Evolutionary conservation across 2,329 filamentous ascomycete genomes (phyloP).

Genomic region (Botryosphaeria dothidea): DNA sequence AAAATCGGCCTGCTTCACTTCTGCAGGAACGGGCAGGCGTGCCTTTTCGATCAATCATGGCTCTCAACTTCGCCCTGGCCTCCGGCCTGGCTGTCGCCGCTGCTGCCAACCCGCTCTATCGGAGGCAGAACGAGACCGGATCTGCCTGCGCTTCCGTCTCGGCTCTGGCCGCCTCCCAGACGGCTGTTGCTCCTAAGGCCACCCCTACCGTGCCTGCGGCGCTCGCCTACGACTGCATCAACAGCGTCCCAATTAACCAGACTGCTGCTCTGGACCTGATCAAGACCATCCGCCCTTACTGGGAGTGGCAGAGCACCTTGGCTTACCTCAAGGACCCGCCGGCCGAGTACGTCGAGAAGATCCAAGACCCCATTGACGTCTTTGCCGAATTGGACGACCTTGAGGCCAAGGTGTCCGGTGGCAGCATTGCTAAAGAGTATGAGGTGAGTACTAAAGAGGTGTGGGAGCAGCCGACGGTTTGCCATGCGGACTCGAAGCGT

Average conservation of each 20-base stretch:
- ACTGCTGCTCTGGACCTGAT: conserved; percentile 42
- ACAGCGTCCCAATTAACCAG: conserved; percentile 46
- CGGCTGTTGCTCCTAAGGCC: conserved; percentile 20
- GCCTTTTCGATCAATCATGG: neutral
- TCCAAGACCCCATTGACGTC: conserved; percentile 48
- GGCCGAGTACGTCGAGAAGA: conserved; percentile 46
- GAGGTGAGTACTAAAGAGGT: conserved; percentile 25
- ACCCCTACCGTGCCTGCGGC: conserved; percentile 41
- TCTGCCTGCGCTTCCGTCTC: conserved; percentile 21
- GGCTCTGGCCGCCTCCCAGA: conserved; percentile 12
- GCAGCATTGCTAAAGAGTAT: conserved; percentile 43
- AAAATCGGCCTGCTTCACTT: neutral
- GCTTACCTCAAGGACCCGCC: conserved; percentile 46
- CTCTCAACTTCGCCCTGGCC: conserved; percentile 5
- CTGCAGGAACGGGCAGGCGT: neutral
- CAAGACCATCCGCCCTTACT: conserved; percentile 42
- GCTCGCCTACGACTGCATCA: conserved; percentile 48
- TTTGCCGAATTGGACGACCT: conserved; percentile 43
- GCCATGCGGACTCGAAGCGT: too few relatives aligned
- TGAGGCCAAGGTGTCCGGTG: conserved; percentile 36
- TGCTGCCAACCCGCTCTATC: neutral
- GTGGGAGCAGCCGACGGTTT: too few relatives aligned
- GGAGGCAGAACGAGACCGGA: conserved; percentile 6
- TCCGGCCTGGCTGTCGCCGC: neutral
- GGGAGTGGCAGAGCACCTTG: conserved; percentile 51